These are phyloP conservation scores for Pseudofabraea citricarpa DNA, from an alignment of 2,329 filamentous ascomycete genomes.

Conservation along the genomic window DNA sequence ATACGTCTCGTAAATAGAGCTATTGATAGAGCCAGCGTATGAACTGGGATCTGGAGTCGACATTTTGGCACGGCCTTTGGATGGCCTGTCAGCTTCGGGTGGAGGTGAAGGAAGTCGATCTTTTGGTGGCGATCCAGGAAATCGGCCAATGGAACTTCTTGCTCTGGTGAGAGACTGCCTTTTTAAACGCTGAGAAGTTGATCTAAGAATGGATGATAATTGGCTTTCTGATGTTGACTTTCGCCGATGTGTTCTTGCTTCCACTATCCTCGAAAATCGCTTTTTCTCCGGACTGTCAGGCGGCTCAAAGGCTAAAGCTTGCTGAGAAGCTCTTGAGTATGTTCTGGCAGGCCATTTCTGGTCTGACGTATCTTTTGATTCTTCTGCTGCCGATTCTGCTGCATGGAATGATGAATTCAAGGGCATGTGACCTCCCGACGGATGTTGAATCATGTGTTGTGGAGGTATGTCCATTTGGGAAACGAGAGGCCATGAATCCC, in stretches of 20 bases:
- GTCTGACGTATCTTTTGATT: background rate
- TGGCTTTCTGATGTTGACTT: conserved; percentile 18
- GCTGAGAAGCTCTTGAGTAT: background rate
- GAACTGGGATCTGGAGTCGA: background rate
- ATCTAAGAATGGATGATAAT: conserved; percentile 19
- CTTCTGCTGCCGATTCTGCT: background rate
- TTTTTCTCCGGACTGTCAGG: background rate
- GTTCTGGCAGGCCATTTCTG: conserved; percentile 1
- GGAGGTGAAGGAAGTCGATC: conserved; percentile 17
- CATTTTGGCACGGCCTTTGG: conserved; percentile 15
- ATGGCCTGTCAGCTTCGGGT: conserved; percentile 3
- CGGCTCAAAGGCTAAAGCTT: background rate
- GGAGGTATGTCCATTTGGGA: conserved; percentile 14
- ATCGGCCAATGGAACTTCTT: conserved; percentile 13
- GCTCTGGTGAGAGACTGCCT: conserved; percentile 16
- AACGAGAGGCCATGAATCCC: conserved; percentile 25
- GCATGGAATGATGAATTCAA: conserved; percentile 6
- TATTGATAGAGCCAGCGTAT: conserved; percentile 10
- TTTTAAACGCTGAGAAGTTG: conserved; percentile 21
- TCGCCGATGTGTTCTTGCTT: background rate
- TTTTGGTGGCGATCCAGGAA: conserved; percentile 17
- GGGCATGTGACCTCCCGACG: conserved; percentile 18
- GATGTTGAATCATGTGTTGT: conserved; percentile 20
- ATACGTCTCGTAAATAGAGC: conserved; percentile 13
- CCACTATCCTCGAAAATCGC: background rate